phyloP scores from a whole-genome alignment of 805 yeast genomes.

The Barnettozyma siamensis region DNA sequence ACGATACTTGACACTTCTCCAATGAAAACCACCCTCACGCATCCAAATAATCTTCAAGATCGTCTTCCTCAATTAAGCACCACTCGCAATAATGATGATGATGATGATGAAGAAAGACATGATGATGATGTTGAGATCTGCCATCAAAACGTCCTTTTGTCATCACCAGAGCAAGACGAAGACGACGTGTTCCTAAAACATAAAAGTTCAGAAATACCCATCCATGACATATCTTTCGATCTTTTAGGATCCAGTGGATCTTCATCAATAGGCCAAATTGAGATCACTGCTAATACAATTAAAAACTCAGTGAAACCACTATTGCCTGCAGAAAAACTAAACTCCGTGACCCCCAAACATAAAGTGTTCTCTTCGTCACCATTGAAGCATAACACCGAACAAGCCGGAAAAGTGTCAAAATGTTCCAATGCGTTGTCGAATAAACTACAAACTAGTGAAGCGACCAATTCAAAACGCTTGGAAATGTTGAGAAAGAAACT shows the following conservation, averaged over 20 bases:
- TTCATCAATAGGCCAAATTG: conserved; percentile 3
- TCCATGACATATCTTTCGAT: not conserved
- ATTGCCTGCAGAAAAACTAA: not conserved
- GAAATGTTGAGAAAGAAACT: not conserved
- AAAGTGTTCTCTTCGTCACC: not conserved
- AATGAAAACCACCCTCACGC: too few species aligned
- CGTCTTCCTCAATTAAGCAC: too few species aligned
- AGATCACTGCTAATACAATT: not conserved
- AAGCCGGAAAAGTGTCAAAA: not conserved
- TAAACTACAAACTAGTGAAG: not conserved
- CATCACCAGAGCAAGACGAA: conserved; percentile 4
- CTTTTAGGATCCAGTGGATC: not conserved
- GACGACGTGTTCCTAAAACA: not conserved
- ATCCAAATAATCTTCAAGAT: too few species aligned
- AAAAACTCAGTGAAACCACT: not conserved
- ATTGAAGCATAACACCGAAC: not conserved
- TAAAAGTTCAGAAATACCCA: not conserved
- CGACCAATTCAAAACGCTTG: not conserved
- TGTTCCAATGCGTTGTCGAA: conserved; percentile 1
- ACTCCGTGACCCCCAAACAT: not conserved
- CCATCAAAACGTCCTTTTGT: conserved; percentile 1
- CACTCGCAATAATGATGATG: too few species aligned
- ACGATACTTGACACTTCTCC: too few species aligned
- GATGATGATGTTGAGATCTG: not conserved
- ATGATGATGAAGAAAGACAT: too few species aligned